A percentile compares a stretch with the other conserved stretches of the same genome.
These are phyloP conservation scores for Fomitopsis serialis DNA, from an alignment of 768 basidiomycete genomes.

Conservation along the genomic window DNA sequence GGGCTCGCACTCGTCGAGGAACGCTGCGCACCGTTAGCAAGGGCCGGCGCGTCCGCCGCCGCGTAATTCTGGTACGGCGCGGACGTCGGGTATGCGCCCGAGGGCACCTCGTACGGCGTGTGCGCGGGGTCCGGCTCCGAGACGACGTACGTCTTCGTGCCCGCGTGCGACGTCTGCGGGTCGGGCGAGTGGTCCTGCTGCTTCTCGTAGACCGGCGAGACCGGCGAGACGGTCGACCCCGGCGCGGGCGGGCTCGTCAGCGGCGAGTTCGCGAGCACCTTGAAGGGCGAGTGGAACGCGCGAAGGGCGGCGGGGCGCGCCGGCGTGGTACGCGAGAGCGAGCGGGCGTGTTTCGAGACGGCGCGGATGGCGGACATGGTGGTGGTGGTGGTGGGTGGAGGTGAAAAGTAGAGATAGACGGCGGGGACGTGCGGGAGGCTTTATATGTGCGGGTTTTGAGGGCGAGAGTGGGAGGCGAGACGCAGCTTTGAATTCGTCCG, in stretches of 20 bases:
- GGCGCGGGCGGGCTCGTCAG: conserved; percentile 28
- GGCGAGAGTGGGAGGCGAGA: background rate
- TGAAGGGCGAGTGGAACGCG: conserved; percentile 63
- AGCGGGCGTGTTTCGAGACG: conserved; percentile 23
- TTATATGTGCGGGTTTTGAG: background rate
- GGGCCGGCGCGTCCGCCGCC: conserved; percentile 34
- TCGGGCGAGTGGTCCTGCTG: conserved; percentile 48
- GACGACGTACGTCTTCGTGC: conserved; percentile 64
- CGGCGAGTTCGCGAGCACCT: conserved; percentile 38
- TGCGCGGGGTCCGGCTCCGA: conserved; percentile 63
- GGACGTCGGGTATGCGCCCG: conserved; percentile 46
- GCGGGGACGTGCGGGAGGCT: too few species aligned
- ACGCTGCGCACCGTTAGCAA: conserved; percentile 33
- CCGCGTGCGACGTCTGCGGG: conserved; percentile 36
- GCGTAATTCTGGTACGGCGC: conserved; percentile 37
- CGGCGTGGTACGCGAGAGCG: conserved; percentile 20
- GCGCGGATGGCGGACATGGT: conserved; percentile 26
- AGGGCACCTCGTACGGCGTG: conserved; percentile 63
- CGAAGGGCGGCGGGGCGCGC: conserved; percentile 28
- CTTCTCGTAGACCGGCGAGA: conserved; percentile 56
- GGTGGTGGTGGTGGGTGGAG: conserved; percentile 7
- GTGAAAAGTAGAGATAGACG: background rate
- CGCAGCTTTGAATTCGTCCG: background rate
- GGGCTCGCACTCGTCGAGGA: conserved; percentile 36
- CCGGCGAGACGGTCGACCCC: conserved; percentile 14